Percentiles rank a stretch among this genome's conserved stretches.
Conservation (phyloP, 1,284 basidiomycete species). For the Ceratobasidium sp. region DNA sequence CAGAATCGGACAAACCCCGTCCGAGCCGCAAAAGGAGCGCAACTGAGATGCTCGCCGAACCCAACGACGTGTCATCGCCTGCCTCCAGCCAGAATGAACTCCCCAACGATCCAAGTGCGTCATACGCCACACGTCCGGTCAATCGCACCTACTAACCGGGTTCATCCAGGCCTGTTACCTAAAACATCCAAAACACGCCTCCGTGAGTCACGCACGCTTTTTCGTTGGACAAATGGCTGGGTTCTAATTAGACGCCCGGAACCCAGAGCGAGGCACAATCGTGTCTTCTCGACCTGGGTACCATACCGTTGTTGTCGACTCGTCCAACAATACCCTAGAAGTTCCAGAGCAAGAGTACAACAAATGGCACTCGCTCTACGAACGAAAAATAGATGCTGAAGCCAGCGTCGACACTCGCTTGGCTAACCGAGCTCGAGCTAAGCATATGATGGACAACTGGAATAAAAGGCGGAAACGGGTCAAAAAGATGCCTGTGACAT, state of each 20-base stretch:
- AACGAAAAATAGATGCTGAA: slow-evolving; percentile 36
- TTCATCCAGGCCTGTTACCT: slow-evolving; percentile 33
- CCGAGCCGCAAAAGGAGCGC: slow-evolving; percentile 38
- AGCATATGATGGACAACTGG: slow-evolving; percentile 40
- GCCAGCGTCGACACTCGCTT: slow-evolving; percentile 32
- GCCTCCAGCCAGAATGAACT: slow-evolving; percentile 35
- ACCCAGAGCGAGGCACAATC: slow-evolving; percentile 27
- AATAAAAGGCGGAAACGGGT: slow-evolving; percentile 35
- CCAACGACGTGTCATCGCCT: slow-evolving; percentile 31
- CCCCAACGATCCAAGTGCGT: slow-evolving; percentile 36
- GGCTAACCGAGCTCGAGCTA: slow-evolving; percentile 36
- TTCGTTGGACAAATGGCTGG: neutral
- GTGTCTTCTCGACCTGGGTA: slow-evolving; percentile 34
- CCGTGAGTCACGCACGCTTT: slow-evolving; percentile 21
- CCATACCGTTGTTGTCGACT: slow-evolving; percentile 38
- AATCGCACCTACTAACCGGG: slow-evolving; percentile 17
- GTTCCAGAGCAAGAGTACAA: slow-evolving; percentile 35
- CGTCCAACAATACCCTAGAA: slow-evolving; percentile 36
- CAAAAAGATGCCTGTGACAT: slow-evolving; percentile 33
- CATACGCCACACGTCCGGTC: slow-evolving; percentile 6
- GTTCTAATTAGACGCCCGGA: slow-evolving; percentile 12
- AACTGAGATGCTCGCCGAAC: slow-evolving; percentile 34
- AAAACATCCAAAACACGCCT: slow-evolving; percentile 37
- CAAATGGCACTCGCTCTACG: slow-evolving; percentile 36
- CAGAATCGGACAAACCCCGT: slow-evolving; percentile 35